Evolutionary conservation across 192 early-diverging fungal species (phyloP).

Genomic region (Coemansia sp.): DNA sequence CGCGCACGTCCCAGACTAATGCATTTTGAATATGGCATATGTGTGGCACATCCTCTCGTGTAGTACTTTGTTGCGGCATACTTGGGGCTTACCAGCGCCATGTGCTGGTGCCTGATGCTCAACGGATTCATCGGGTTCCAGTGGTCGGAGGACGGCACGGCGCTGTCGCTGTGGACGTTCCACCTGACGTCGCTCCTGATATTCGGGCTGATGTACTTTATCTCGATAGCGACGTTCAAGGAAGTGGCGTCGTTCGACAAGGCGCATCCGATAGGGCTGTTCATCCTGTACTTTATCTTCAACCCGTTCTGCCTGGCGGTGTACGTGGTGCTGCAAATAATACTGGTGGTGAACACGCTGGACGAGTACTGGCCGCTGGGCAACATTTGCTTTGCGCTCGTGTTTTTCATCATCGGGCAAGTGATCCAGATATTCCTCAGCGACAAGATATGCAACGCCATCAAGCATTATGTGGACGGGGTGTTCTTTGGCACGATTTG

Average conservation of each 20-base stretch:
- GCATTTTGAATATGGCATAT: background rate
- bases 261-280: slow-evolving; percentile 69
- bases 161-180: slow-evolving; percentile 91
- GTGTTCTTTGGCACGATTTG: slow-evolving; percentile 94
- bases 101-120: slow-evolving; percentile 89
- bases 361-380: slow-evolving; percentile 97
- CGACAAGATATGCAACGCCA: slow-evolving; percentile 75
- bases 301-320: slow-evolving; percentile 76
- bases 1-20: background rate
- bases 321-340: slow-evolving; percentile 87
- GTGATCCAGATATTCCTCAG: slow-evolving; percentile 82
- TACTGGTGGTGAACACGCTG: slow-evolving; percentile 91
- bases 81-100: slow-evolving; percentile 76
- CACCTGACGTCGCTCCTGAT: slow-evolving; percentile 80
- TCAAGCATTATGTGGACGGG: slow-evolving; percentile 96
- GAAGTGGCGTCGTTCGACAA: slow-evolving; percentile 62
- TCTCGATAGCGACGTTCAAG: slow-evolving; percentile 83
- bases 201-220: slow-evolving; percentile 73
- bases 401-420: slow-evolving; percentile 85
- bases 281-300: slow-evolving; percentile 86
- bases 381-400: slow-evolving; percentile 85
- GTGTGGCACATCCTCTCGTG: background rate
- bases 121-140: slow-evolving; percentile 97
- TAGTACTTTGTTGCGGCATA: slow-evolving; percentile 85
- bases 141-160: slow-evolving; percentile 95